Evolutionary conservation across 805 yeast genomes (phyloP).

Genomic region (Myxozyma neotropica): DNA sequence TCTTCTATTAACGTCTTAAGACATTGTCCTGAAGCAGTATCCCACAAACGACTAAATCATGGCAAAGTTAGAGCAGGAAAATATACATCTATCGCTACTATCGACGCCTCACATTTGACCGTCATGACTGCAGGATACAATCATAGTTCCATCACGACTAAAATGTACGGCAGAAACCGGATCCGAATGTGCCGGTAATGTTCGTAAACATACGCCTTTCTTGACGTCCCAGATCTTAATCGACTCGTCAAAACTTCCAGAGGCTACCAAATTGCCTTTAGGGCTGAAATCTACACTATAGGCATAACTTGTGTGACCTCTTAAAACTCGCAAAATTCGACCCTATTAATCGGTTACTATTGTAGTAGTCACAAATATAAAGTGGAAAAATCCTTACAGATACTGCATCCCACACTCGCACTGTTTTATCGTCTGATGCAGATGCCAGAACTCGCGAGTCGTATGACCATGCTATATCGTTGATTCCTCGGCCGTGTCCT

Average conservation of each 20-base stretch:
- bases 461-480: conserved; percentile 78
- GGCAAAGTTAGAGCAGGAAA: too few species aligned
- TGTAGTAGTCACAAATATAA: not conserved
- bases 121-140: conserved; percentile 86
- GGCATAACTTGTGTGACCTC: conserved; percentile 85
- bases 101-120: conserved; percentile 66
- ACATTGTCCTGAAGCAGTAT: conserved; percentile 86
- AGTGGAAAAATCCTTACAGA: conserved; percentile 45
- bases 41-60: conserved; percentile 62
- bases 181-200: conserved; percentile 89
- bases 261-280: conserved; percentile 75
- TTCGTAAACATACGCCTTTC: conserved; percentile 68
- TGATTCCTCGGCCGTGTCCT: conserved; percentile 73
- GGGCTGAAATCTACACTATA: conserved; percentile 68
- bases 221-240: conserved; percentile 86
- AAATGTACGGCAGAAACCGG: conserved; percentile 79
- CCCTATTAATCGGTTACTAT: conserved; percentile 11
- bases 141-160: conserved; percentile 75
- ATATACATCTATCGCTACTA: too few species aligned
- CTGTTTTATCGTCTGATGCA: conserved; percentile 81
- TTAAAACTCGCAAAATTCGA: conserved; percentile 47
- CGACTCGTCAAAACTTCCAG: conserved; percentile 90
- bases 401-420: conserved; percentile 68
- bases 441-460: conserved; percentile 73
- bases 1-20: conserved; percentile 84